phyloP scores from a whole-genome alignment of 2,329 filamentous ascomycete genomes.

The Akanthomyces uredinophilus region DNA sequence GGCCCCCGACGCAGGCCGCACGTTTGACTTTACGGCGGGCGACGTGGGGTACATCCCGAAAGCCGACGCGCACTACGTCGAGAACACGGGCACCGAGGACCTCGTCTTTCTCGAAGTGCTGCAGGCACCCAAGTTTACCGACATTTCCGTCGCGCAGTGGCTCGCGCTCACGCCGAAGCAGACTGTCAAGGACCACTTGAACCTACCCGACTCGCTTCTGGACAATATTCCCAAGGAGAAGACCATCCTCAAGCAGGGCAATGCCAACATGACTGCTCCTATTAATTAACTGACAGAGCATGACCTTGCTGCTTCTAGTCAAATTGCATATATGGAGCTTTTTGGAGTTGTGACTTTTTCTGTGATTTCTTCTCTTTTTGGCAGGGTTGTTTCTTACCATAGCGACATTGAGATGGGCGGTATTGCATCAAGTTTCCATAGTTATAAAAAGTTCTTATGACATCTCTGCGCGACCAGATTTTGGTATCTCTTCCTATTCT shows the following conservation, averaged over 20 bases:
- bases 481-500: no score
- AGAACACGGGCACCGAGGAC: constrained; percentile 55
- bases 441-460: not conserved
- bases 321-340: not conserved
- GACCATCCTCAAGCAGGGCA: constrained; percentile 38
- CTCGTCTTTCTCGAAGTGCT: constrained; percentile 57
- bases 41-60: constrained; percentile 54
- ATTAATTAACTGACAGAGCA: not conserved
- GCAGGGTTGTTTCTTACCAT: not conserved
- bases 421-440: not conserved
- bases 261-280: constrained; percentile 30
- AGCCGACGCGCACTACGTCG: constrained; percentile 51
- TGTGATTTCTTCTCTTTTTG: not conserved
- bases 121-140: constrained; percentile 45
- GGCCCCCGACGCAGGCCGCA: constrained; percentile 44
- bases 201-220: constrained; percentile 32
- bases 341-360: not conserved
- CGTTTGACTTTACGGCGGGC: constrained; percentile 55
- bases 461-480: not conserved
- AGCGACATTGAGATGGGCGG: not conserved
- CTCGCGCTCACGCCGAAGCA: constrained; percentile 52
- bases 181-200: constrained; percentile 53
- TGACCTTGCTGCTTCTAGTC: not conserved
- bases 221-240: constrained; percentile 36
- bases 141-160: constrained; percentile 55